These are phyloP conservation scores for Exophiala dermatitidis DNA, from an alignment of 2,329 filamentous ascomycete genomes.

Conservation along the genomic window DNA sequence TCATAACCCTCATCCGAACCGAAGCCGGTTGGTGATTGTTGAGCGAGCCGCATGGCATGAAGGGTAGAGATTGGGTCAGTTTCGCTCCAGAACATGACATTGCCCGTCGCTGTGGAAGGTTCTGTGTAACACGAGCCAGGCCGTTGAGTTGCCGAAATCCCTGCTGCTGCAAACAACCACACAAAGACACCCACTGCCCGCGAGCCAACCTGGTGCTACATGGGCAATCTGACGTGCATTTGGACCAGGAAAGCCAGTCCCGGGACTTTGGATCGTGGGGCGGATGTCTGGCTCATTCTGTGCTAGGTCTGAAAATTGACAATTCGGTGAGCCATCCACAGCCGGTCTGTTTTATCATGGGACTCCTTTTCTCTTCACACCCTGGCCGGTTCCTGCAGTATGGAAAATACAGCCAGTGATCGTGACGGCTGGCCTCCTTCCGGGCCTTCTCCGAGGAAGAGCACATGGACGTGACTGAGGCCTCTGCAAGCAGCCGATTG, in stretches of 20 bases:
- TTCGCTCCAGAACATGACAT: not conserved
- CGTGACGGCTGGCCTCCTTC: not conserved
- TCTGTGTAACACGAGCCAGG: conserved; percentile 1
- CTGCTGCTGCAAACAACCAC: not conserved
- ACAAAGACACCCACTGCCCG: not conserved
- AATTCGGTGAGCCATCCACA: not conserved
- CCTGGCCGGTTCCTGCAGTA: not conserved
- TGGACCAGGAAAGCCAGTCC: conserved; percentile 7
- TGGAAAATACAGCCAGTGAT: not conserved
- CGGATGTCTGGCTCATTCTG: not conserved
- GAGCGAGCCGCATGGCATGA: not conserved
- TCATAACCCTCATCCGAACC: not conserved
- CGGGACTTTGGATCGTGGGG: conserved; percentile 6
- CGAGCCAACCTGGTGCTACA: conserved; percentile 7
- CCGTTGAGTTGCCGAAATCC: not conserved
- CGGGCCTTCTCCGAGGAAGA: not conserved
- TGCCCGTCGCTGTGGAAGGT: not conserved
- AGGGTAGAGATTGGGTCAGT: not conserved
- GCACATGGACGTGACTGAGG: conserved; percentile 1
- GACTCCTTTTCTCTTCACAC: not conserved
- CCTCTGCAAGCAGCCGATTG: conserved; percentile 9
- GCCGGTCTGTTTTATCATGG: not conserved
- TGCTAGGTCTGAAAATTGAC: not conserved
- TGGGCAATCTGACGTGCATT: conserved; percentile 5
- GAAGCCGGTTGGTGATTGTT: not conserved